These are phyloP conservation scores for Fusarium falciforme DNA, from an alignment of 2,329 filamentous ascomycete genomes.

Conservation along the genomic window DNA sequence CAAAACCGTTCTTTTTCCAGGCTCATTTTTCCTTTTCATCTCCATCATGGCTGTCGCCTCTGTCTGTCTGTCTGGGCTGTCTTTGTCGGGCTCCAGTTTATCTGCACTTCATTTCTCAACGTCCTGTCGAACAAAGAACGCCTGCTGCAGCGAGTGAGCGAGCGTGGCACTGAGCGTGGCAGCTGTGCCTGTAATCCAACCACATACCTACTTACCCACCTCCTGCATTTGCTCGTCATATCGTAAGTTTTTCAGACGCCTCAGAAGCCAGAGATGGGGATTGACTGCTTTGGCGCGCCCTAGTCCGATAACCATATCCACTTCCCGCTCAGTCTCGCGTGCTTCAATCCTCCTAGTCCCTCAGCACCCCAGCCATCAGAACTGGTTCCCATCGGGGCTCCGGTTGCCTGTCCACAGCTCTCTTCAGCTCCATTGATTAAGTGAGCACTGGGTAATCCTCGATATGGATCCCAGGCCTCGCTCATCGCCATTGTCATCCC, in stretches of 20 bases:
- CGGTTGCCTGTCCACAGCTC: background rate
- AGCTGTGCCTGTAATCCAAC: conserved; percentile 9
- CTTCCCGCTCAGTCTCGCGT: conserved; percentile 26
- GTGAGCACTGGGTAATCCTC: background rate
- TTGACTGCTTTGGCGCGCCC: background rate
- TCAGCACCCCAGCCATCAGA: background rate
- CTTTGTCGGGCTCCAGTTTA: conserved; percentile 1
- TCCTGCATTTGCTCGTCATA: conserved; percentile 21
- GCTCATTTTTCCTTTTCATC: background rate
- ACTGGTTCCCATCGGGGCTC: conserved; percentile 7
- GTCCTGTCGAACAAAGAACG: conserved; percentile 3
- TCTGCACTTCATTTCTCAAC: conserved; percentile 22
- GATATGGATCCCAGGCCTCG: background rate
- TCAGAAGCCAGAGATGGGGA: conserved; percentile 7
- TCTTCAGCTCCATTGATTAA: background rate
- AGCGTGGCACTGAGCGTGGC: background rate
- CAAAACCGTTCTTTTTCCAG: conserved; percentile 3
- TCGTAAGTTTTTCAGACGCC: conserved; percentile 9
- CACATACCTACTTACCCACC: conserved; percentile 17
- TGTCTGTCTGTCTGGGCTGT: background rate
- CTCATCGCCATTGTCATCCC: background rate
- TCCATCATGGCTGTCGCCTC: background rate
- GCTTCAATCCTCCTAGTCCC: conserved; percentile 18
- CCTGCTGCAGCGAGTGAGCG: background rate
- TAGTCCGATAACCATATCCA: conserved; percentile 27